A percentile compares a stretch with the other conserved stretches of the same genome.
These are phyloP conservation scores for Hericium rajendrae DNA, from an alignment of 768 basidiomycete species.

Conservation along the genomic window DNA sequence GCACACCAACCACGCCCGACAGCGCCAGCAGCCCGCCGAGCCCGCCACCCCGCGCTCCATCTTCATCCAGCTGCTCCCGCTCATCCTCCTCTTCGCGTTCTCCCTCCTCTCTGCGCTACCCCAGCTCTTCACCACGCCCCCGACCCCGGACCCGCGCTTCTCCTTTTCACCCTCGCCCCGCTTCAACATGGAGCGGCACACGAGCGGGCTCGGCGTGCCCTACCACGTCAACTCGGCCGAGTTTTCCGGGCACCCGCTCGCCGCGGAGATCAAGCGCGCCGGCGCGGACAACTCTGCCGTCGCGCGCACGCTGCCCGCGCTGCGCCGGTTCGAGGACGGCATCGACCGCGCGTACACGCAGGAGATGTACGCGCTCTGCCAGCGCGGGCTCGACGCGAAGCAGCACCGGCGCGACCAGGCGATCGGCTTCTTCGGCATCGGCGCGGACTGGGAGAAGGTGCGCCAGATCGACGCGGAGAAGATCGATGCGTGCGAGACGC, in stretches of 20 bases:
- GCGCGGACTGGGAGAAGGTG: constrained; percentile 90
- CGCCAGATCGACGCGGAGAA: constrained; percentile 58
- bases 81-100: constrained; percentile 76
- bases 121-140: constrained; percentile 54
- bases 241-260: constrained; percentile 73
- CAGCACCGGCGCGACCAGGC: constrained; percentile 66
- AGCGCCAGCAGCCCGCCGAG: constrained; percentile 25
- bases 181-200: constrained; percentile 64
- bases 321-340: constrained; percentile 61
- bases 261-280: constrained; percentile 50
- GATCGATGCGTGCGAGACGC: constrained; percentile 68
- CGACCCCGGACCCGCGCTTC: constrained; percentile 72
- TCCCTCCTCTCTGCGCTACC: constrained; percentile 79
- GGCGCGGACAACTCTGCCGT: constrained; percentile 16
- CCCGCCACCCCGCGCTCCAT: constrained; percentile 48
- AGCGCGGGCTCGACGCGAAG: constrained; percentile 54
- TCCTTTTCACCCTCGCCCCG: constrained; percentile 53
- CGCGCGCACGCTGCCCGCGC: constrained; percentile 17
- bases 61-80: constrained; percentile 71
- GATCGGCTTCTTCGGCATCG: constrained; percentile 82
- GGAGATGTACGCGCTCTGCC: constrained; percentile 63
- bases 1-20: constrained; percentile 29
- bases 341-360: constrained; percentile 73
- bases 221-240: constrained; percentile 82
- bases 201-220: constrained; percentile 55